Conservation (phyloP, 75 land plant genomes). For the Isoetes taiwanensis region DNA sequence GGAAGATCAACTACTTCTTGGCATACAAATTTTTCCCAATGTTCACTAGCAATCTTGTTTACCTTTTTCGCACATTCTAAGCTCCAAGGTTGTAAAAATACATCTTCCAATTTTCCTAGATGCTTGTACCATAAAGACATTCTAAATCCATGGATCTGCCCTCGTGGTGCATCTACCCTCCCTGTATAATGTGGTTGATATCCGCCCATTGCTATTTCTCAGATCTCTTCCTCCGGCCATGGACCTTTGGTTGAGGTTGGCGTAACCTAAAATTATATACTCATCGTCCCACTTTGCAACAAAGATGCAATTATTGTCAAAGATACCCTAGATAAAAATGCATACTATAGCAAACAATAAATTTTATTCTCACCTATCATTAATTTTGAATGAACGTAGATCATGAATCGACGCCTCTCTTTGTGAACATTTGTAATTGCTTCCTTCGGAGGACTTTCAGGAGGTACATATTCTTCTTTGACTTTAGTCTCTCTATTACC, state of each 20-base stretch:
- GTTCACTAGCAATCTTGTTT: slow-evolving; percentile 9
- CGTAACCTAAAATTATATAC: slow-evolving; percentile 39
- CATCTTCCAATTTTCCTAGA: slow-evolving; percentile 18
- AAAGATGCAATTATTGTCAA: background rate
- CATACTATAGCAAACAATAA: background rate
- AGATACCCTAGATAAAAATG: background rate
- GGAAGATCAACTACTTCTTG: slow-evolving; percentile 27
- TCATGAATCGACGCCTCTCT: slow-evolving; percentile 38
- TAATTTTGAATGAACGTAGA: slow-evolving; percentile 44
- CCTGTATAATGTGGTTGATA: slow-evolving; percentile 35
- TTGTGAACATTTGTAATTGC: slow-evolving; percentile 18
- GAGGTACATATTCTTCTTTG: slow-evolving; percentile 17
- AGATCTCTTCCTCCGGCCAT: slow-evolving; percentile 46
- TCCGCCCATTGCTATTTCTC: slow-evolving; percentile 45
- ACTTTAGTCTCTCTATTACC: slow-evolving; percentile 34
- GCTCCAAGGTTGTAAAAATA: slow-evolving; percentile 25
- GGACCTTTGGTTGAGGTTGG: slow-evolving; percentile 49
- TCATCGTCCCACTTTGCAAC: slow-evolving; percentile 43
- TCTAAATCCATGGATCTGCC: slow-evolving; percentile 28
- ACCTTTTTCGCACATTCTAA: slow-evolving; percentile 28
- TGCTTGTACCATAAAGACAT: slow-evolving; percentile 51
- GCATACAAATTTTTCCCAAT: slow-evolving; percentile 31
- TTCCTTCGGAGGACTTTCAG: slow-evolving; percentile 22
- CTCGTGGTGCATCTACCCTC: slow-evolving; percentile 17
- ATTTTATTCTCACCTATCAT: slow-evolving; percentile 35